Evolutionary conservation across 495 filamentous ascomycete species (phyloP), one percentile per base, ranked within the genome.

Genomic region (Ascodesmis nigricans): DNA sequence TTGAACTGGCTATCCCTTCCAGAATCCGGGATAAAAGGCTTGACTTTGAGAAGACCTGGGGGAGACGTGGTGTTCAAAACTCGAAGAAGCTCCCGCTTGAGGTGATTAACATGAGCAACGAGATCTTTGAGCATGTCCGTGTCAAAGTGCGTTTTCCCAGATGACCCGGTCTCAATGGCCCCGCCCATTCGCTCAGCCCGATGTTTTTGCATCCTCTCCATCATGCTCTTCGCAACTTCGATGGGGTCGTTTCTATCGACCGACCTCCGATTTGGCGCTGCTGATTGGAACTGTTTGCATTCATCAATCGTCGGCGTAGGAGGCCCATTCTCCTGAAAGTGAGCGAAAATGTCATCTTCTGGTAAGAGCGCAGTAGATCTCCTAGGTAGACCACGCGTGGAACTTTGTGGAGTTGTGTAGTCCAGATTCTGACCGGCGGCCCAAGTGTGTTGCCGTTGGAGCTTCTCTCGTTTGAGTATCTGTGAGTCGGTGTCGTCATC

Each of bases 321-420:
- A 16, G 62, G 59, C 52, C 56, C 60, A 21, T 59, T 60, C 20
- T 54, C 57, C 10, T 46, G 33, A 18, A 40, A 20, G 25, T 44
- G 53, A 29, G 62, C 65, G 47, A 74, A 75, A 10, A 75, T 67
- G 42, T 75, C 69, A 41, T 73, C 66, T 6, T 74, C 69, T 0
- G 66, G 66, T 8, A 59, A 61, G 30, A 74, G 65, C 21, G 71
- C 64, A 4, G 68, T 71, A 19, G 61, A 59, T 29, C 69, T 45
- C 57, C 57, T 1, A 53, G 55, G 21, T 13, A 21, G 15, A 57
- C 60, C 29, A 40, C n/a, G n/a, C n/a, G n/a, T n/a, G n/a, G n/a
- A n/a, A n/a, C n/a, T n/a, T n/a, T n/a, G n/a, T n/a, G n/a, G n/a
- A 43, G 18, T 52, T 43, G 32, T 53, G 43, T 8, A 52, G 31